Evolutionary conservation across 768 basidiomycete genomes (phyloP).

Genomic region (Serpula lacrymans): DNA sequence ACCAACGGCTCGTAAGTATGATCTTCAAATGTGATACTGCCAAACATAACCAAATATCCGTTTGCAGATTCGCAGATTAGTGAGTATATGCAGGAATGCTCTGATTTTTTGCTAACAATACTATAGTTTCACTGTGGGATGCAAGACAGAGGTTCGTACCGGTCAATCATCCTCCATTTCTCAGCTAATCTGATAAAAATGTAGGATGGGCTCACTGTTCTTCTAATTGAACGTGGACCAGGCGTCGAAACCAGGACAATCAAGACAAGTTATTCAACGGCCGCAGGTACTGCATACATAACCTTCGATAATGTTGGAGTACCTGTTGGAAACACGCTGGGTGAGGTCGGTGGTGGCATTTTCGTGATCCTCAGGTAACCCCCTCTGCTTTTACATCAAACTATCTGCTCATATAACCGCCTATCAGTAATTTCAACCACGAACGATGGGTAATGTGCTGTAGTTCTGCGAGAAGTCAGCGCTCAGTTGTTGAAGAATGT

Average conservation of each 20-base stretch:
- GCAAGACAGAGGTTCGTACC: slow-evolving; percentile 45
- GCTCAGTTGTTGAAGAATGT: slow-evolving; percentile 75
- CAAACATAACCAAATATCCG: too few species aligned
- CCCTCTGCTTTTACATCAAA: background rate
- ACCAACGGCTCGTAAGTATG: slow-evolving; percentile 49
- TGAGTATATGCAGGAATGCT: too few species aligned
- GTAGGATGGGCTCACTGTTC: slow-evolving; percentile 59
- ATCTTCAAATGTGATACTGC: background rate
- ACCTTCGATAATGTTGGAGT: slow-evolving; percentile 85
- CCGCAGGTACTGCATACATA: slow-evolving; percentile 84
- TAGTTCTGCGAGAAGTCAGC: slow-evolving; percentile 66
- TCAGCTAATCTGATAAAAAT: slow-evolving; percentile 17
- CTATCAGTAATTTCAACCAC: slow-evolving; percentile 92
- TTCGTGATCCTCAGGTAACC: slow-evolving; percentile 54
- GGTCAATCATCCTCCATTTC: slow-evolving; percentile 13
- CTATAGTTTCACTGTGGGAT: slow-evolving; percentile 58
- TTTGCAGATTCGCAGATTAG: slow-evolving; percentile 22
- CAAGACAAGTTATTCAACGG: slow-evolving; percentile 80
- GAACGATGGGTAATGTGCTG: slow-evolving; percentile 93
- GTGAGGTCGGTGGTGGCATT: slow-evolving; percentile 56
- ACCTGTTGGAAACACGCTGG: slow-evolving; percentile 83
- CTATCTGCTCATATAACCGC: background rate
- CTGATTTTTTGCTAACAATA: background rate
- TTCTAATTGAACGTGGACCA: slow-evolving; percentile 59
- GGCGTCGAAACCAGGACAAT: slow-evolving; percentile 66